These are phyloP conservation scores for Cladobotryum mycophilum DNA, from an alignment of 2,329 filamentous ascomycete species.

Conservation along the genomic window DNA sequence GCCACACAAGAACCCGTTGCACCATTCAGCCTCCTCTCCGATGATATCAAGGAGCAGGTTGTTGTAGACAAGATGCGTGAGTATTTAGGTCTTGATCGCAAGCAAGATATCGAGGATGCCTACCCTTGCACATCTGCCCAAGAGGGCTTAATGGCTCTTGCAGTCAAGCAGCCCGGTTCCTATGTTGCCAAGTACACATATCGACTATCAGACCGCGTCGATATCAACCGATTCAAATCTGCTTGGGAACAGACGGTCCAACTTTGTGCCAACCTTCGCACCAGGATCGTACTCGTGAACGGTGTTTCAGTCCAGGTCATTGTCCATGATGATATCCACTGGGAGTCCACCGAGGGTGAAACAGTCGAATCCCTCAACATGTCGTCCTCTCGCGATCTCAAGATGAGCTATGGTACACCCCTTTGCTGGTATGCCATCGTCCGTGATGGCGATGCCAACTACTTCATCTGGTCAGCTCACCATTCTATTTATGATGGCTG, in stretches of 20 bases:
- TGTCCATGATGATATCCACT: not conserved
- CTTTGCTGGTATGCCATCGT: slow-evolving; percentile 9
- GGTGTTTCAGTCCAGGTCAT: slow-evolving; percentile 2
- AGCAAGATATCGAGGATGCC: slow-evolving; percentile 9
- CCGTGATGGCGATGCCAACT: not conserved
- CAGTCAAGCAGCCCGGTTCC: slow-evolving; percentile 24
- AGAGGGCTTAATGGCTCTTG: slow-evolving; percentile 22
- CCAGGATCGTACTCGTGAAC: slow-evolving; percentile 4
- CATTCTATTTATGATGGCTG: slow-evolving; percentile 17
- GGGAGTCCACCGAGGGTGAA: too few species aligned
- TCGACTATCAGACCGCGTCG: slow-evolving; percentile 14
- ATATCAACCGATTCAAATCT: slow-evolving; percentile 16
- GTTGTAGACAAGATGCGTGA: not conserved
- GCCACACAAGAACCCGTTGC: too few species aligned
- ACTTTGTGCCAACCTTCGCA: slow-evolving; percentile 7
- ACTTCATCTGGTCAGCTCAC: not conserved
- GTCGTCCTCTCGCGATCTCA: slow-evolving; percentile 6
- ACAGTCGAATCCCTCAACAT: not conserved
- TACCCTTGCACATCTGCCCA: slow-evolving; percentile 18
- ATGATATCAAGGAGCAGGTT: not conserved
- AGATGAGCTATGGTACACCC: slow-evolving; percentile 7
- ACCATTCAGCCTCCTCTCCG: not conserved
- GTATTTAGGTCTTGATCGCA: too few species aligned
- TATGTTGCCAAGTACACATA: slow-evolving; percentile 24
- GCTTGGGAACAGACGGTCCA: slow-evolving; percentile 20